Percentiles rank a stretch among this genome's conserved stretches.
These are phyloP conservation scores for Aspergillus steynii DNA, from an alignment of 495 filamentous ascomycete genomes.

Conservation along the genomic window DNA sequence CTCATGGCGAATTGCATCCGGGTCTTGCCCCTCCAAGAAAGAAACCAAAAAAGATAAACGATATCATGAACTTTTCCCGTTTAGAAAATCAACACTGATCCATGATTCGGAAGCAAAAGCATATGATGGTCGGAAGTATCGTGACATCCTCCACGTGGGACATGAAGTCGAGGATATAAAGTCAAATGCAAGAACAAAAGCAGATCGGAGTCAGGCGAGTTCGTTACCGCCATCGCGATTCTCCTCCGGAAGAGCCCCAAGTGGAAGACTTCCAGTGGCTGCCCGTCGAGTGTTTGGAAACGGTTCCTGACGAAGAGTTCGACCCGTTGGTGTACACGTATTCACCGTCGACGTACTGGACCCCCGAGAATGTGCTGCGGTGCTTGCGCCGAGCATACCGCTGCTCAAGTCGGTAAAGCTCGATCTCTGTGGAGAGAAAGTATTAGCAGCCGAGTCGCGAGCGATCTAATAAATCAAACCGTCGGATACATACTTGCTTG, in stretches of 20 bases:
- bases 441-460: conserved; percentile 13
- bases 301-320: conserved; percentile 40
- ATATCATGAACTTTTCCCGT: conserved; percentile 14
- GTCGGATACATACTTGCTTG: conserved; percentile 48
- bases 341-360: conserved; percentile 88
- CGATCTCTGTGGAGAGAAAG: conserved; percentile 55
- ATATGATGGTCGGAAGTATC: conserved; percentile 13
- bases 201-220: conserved; percentile 2
- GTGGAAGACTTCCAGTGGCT: conserved; percentile 39
- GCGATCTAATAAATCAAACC: neutral
- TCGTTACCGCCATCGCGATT: conserved; percentile 33
- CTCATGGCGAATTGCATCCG: neutral
- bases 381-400: conserved; percentile 85
- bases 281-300: conserved; percentile 46
- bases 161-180: conserved; percentile 26
- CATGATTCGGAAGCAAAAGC: conserved; percentile 2
- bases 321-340: conserved; percentile 64
- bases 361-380: conserved; percentile 83
- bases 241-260: conserved; percentile 29
- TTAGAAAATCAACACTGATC: conserved; percentile 2
- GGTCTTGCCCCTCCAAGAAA: neutral
- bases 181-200: conserved; percentile 8
- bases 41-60: conserved; percentile 3
- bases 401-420: conserved; percentile 91
- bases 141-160: conserved; percentile 23